Percentiles rank a stretch among this genome's conserved stretches.
phyloP scores from a whole-genome alignment of 164 flowering plant species.

The Pachysandra terminalis region DNA sequence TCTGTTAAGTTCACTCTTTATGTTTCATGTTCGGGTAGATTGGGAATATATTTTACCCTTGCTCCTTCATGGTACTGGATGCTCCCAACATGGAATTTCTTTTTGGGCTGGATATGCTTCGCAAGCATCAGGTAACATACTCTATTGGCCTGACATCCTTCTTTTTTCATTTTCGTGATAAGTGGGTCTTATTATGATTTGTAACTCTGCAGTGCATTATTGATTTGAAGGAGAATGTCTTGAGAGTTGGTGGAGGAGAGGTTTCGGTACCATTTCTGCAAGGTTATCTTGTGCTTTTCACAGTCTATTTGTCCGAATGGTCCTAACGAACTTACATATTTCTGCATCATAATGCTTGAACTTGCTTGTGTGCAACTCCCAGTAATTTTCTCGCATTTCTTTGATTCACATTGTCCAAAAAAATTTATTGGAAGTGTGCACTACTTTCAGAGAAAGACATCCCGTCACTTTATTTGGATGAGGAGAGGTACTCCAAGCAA shows the following conservation, averaged over 20 bases:
- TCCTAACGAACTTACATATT: not conserved
- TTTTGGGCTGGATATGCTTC: constrained; percentile 97
- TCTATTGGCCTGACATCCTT: not conserved
- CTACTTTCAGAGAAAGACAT: constrained; percentile 78
- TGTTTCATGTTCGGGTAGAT: too few species aligned
- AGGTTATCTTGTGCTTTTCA: constrained; percentile 38
- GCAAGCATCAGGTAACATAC: constrained; percentile 99
- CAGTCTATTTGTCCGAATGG: not conserved
- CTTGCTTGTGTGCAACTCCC: too few species aligned
- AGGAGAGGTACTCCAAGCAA: constrained; percentile 59
- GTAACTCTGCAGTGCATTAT: constrained; percentile 66
- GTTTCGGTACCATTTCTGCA: constrained; percentile 91
- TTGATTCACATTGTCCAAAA: not conserved
- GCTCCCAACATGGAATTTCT: constrained; percentile 96
- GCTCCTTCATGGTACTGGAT: constrained; percentile 88
- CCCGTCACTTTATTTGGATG: constrained; percentile 70
- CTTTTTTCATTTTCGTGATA: too few species aligned
- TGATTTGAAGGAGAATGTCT: constrained; percentile 88
- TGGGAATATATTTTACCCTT: constrained; percentile 85
- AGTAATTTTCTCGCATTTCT: not conserved
- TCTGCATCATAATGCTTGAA: constrained; percentile 2
- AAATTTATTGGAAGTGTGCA: not conserved
- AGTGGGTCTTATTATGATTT: too few species aligned
- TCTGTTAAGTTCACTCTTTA: not conserved
- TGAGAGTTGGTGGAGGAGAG: constrained; percentile 98